Percentiles rank a stretch among this genome's conserved stretches.
Evolutionary conservation across 169 alveolate genomes (phyloP).

Genomic region (Plasmodium knowlesi): DNA sequence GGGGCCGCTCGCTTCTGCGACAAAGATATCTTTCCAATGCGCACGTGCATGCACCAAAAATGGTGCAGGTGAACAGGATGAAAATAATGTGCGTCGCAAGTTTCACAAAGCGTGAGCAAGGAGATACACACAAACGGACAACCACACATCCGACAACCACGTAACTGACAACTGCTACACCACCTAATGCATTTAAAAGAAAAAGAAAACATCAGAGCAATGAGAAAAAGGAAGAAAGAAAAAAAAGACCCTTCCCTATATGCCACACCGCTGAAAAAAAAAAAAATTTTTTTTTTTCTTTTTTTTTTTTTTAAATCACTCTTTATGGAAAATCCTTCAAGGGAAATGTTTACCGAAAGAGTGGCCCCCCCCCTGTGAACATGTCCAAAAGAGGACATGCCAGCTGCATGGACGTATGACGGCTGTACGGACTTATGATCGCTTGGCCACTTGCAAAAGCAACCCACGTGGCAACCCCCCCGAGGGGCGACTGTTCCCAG

Average conservation of each 20-base stretch:
- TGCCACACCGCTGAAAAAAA: not conserved
- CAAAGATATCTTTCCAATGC: not conserved
- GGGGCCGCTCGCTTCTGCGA: no score
- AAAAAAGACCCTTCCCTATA: not conserved
- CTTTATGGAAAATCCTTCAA: not conserved
- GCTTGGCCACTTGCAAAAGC: no score
- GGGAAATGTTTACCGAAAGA: not conserved
- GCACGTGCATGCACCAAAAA: not conserved
- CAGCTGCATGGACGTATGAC: no score
- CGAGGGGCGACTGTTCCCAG: not conserved
- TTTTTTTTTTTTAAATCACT: not conserved
- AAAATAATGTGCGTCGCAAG: not conserved
- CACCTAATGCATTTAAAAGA: no score
- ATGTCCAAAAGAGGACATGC: not conserved
- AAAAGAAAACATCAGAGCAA: not conserved
- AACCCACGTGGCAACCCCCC: no score
- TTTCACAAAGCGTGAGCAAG: not conserved
- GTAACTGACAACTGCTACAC: not conserved
- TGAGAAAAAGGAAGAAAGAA: not conserved
- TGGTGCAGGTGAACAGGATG: not conserved
- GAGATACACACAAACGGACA: not conserved
- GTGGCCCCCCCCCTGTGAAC: not conserved
- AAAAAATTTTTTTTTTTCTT: no score
- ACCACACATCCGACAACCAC: no score
- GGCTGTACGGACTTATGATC: not conserved